phyloP scores from a whole-genome alignment of 805 yeast genomes.

The Kuraishia borneana region DNA sequence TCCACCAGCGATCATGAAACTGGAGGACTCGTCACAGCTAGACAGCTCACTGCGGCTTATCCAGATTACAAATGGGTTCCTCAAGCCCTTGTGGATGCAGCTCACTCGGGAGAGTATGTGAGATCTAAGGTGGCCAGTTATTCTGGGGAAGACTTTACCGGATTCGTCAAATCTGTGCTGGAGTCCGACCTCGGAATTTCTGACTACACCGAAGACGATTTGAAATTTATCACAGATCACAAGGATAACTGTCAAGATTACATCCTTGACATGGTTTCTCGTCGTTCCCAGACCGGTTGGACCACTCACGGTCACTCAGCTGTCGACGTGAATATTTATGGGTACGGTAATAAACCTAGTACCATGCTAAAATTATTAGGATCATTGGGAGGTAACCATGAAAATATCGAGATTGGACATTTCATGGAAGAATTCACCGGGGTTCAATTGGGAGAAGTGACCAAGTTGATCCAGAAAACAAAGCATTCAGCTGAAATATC shows the following conservation, averaged over 20 bases:
- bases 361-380: conserved; percentile 27
- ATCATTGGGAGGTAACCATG: conserved; percentile 67
- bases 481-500: conserved; percentile 1
- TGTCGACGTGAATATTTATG: conserved; percentile 90
- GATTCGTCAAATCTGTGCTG: conserved; percentile 42
- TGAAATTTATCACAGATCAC: conserved; percentile 26
- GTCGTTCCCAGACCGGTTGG: conserved; percentile 92
- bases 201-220: conserved; percentile 46
- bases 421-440: conserved; percentile 51
- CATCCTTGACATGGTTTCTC: conserved; percentile 61
- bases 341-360: conserved; percentile 46
- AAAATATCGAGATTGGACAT: conserved; percentile 75
- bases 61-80: conserved; percentile 91
- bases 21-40: conserved; percentile 84
- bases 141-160: conserved; percentile 20
- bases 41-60: conserved; percentile 56
- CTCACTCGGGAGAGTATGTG: conserved; percentile 70
- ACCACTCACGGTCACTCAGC: conserved; percentile 94
- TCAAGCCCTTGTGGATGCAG: conserved; percentile 53
- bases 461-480: conserved; percentile 36
- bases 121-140: conserved; percentile 30
- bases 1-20: conserved; percentile 94
- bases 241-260: conserved; percentile 26
- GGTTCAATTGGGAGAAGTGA: conserved; percentile 35
- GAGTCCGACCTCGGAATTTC: conserved; percentile 56